Conservation (phyloP, 1,139 yeast genomes). For the Kazachstania sp. region DNA sequence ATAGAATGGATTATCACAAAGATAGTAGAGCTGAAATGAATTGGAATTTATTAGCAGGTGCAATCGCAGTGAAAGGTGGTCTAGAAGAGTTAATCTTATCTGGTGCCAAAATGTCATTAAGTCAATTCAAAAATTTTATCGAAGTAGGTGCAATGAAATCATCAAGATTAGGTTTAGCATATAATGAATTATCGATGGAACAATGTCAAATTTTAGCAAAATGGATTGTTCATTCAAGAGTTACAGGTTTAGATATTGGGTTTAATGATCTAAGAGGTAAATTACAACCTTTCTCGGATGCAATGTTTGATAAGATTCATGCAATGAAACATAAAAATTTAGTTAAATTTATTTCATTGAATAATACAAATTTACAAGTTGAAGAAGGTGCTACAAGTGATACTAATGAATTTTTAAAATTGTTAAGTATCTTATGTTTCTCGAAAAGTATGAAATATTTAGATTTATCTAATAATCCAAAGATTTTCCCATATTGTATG, state of each 20-base stretch:
- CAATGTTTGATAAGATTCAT: conserved; percentile 24
- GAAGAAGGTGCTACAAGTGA: conserved; percentile 22
- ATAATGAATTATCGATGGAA: conserved; percentile 45
- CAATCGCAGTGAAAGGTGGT: conserved; percentile 60
- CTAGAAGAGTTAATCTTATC: conserved; percentile 63
- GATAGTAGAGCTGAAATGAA: conserved; percentile 64
- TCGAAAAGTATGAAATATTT: conserved; percentile 52
- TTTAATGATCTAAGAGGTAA: conserved; percentile 58
- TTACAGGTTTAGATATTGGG: conserved; percentile 58
- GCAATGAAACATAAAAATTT: conserved; percentile 22
- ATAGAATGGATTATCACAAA: conserved; percentile 50
- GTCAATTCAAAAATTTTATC: conserved; percentile 49
- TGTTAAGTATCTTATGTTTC: conserved; percentile 33
- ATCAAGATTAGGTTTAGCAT: conserved; percentile 56
- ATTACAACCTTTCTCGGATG: conserved; percentile 44
- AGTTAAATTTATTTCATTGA: conserved; percentile 42
- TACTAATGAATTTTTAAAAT: conserved; percentile 25
- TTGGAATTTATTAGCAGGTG: conserved; percentile 63
- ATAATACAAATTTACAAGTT: conserved; percentile 43
- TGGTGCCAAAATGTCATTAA: conserved; percentile 57
- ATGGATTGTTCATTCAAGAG: conserved; percentile 36
- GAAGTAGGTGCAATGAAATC: conserved; percentile 45
- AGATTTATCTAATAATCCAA: conserved; percentile 59
- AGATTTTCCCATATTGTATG: conserved; percentile 42
- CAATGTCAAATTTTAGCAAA: conserved; percentile 46